Evolutionary conservation across 1,139 yeast species (phyloP).

Genomic region (Oligophagozyma castellii): DNA sequence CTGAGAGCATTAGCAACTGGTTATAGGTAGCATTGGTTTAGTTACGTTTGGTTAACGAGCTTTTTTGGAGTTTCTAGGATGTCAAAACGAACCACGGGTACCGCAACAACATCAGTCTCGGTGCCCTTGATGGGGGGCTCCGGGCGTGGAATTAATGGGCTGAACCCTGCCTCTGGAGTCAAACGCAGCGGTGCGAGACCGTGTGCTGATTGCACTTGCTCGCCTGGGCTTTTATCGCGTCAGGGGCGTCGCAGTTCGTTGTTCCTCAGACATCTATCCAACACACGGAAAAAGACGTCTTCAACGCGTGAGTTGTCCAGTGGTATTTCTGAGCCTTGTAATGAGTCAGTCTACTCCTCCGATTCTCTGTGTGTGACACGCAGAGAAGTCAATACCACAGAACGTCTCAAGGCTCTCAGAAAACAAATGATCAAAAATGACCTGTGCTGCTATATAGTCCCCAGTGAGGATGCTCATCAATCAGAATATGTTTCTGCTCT

Average conservation of each 20-base stretch:
- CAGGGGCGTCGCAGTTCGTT: conserved; percentile 41
- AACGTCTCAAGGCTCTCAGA: conserved; percentile 51
- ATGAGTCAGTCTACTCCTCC: conserved; percentile 26
- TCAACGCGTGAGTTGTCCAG: conserved; percentile 8
- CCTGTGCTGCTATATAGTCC: conserved; percentile 68
- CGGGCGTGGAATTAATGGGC: too few species aligned
- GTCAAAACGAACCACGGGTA: too few species aligned
- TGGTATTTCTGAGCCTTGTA: conserved; percentile 12
- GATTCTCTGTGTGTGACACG: conserved; percentile 26
- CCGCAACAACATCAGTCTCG: too few species aligned
- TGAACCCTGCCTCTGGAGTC: too few species aligned
- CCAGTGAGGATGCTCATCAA: conserved; percentile 91
- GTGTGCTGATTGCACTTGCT: conserved; percentile 68
- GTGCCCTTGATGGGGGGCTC: too few species aligned
- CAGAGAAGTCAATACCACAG: conserved; percentile 39
- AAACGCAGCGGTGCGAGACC: conserved; percentile 20
- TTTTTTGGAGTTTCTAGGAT: too few species aligned
- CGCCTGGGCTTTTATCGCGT: conserved; percentile 65
- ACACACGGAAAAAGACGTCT: conserved; percentile 7
- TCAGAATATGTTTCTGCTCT: conserved; percentile 71
- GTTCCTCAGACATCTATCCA: conserved; percentile 24
- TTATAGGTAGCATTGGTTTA: too few species aligned
- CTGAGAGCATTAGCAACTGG: too few species aligned
- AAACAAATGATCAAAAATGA: conserved; percentile 47
- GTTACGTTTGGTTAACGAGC: too few species aligned